These are phyloP conservation scores for Nakaseomyces uthaithaninus DNA, from an alignment of 1,139 yeast genomes.

Conservation along the genomic window DNA sequence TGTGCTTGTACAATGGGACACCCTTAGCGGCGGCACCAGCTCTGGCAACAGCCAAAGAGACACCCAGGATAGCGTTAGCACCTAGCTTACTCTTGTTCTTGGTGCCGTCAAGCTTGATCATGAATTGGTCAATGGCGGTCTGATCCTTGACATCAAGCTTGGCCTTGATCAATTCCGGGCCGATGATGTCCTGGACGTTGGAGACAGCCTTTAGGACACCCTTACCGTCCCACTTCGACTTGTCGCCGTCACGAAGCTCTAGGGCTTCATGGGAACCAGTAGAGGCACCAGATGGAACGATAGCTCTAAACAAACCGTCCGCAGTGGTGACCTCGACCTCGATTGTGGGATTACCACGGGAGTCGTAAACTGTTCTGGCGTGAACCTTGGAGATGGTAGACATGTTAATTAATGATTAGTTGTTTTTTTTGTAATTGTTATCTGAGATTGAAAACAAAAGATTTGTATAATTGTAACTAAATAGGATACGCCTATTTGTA, in stretches of 20 bases:
- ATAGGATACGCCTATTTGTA: no score
- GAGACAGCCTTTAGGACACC: slow-evolving; percentile 89
- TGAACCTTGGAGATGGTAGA: slow-evolving; percentile 53
- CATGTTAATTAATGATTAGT: slow-evolving; percentile 37
- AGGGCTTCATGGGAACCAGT: slow-evolving; percentile 92
- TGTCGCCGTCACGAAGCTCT: slow-evolving; percentile 92
- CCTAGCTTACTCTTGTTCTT: slow-evolving; percentile 90
- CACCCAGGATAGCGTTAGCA: slow-evolving; percentile 94
- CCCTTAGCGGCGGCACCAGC: slow-evolving; percentile 91
- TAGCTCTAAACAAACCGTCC: slow-evolving; percentile 80
- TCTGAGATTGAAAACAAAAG: not conserved
- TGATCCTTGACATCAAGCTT: slow-evolving; percentile 71
- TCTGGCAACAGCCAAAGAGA: slow-evolving; percentile 84
- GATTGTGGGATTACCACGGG: slow-evolving; percentile 97
- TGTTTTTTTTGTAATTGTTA: not conserved
- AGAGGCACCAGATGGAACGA: slow-evolving; percentile 96
- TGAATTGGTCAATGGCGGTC: slow-evolving; percentile 68
- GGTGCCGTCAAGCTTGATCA: slow-evolving; percentile 77
- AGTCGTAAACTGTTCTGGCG: slow-evolving; percentile 93
- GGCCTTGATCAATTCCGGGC: slow-evolving; percentile 74
- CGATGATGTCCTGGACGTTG: slow-evolving; percentile 82
- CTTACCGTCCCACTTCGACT: slow-evolving; percentile 90
- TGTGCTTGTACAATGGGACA: slow-evolving; percentile 79
- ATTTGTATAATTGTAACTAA: not conserved
- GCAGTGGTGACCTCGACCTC: slow-evolving; percentile 87